Evolutionary conservation across 192 early-diverging fungal species (phyloP).

Genomic region (Backusella circina): DNA sequence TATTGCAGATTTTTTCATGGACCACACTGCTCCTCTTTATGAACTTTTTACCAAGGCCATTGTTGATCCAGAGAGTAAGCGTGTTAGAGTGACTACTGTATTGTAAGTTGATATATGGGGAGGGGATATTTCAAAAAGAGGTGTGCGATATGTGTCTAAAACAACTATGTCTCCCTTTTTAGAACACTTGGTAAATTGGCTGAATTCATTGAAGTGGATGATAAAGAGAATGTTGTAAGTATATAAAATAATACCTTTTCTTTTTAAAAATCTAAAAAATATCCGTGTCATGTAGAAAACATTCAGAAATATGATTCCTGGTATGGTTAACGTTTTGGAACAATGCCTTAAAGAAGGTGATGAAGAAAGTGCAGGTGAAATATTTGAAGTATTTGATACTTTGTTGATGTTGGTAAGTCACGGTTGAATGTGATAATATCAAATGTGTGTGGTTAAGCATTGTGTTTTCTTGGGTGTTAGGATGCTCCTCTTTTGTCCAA

Average conservation of each 20-base stretch:
- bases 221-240: conserved; percentile 59
- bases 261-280: too few species aligned
- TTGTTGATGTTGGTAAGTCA: conserved; percentile 62
- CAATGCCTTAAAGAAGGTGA: conserved; percentile 70
- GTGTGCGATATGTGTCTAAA: neutral
- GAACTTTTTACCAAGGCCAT: conserved; percentile 71
- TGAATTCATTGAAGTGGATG: conserved; percentile 13
- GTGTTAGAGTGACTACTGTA: conserved; percentile 77
- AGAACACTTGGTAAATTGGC: conserved; percentile 14
- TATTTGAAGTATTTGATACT: conserved; percentile 87
- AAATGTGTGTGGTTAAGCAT: neutral
- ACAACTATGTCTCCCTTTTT: neutral
- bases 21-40: conserved; percentile 65
- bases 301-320: conserved; percentile 73
- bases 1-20: conserved; percentile 65
- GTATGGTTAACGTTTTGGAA: conserved; percentile 84
- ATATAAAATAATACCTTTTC: conserved; percentile 61
- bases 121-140: neutral
- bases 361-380: conserved; percentile 71
- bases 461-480: conserved; percentile 16
- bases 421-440: neutral
- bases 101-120: conserved; percentile 34
- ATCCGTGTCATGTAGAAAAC: conserved; percentile 35
- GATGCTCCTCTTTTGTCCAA: conserved; percentile 78
- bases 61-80: conserved; percentile 78